Percentiles rank a stretch among this genome's conserved stretches.
phyloP scores from a whole-genome alignment of 2,329 filamentous ascomycete species.

The Gremmenia infestans region DNA sequence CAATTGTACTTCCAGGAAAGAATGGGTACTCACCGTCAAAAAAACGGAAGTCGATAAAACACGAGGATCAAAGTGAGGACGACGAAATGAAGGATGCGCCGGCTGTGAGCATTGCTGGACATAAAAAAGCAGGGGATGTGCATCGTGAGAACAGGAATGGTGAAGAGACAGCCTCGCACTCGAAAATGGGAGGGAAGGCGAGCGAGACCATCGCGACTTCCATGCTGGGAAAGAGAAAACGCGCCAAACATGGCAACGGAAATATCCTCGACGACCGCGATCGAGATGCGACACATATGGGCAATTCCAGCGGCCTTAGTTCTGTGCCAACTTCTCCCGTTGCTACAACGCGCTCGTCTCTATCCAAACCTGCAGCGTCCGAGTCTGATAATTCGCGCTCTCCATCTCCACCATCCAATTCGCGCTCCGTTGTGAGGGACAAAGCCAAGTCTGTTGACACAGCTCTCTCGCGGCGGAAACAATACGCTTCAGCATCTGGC shows the following conservation, averaged over 20 bases:
- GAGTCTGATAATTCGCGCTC: conserved; percentile 45
- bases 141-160: neutral
- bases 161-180: conserved; percentile 3
- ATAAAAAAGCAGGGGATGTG: neutral
- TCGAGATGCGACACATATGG: conserved; percentile 12
- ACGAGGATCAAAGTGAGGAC: conserved; percentile 57
- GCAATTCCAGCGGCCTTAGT: conserved; percentile 49
- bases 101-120: conserved; percentile 8
- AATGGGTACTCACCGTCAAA: conserved; percentile 61
- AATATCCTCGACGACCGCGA: conserved; percentile 17
- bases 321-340: conserved; percentile 53
- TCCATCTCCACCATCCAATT: conserved; percentile 23
- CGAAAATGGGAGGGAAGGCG: conserved; percentile 19
- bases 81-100: conserved; percentile 35
- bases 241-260: conserved; percentile 28
- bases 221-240: conserved; percentile 46
- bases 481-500: conserved; percentile 29
- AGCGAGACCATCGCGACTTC: conserved; percentile 31
- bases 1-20: conserved; percentile 62
- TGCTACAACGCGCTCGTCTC: conserved; percentile 27
- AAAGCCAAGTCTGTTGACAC: conserved; percentile 37
- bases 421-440: conserved; percentile 15
- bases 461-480: conserved; percentile 37
- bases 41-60: conserved; percentile 54
- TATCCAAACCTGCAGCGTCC: conserved; percentile 40